phyloP scores from a whole-genome alignment of 495 filamentous ascomycete species.

The Aspergillus cavernicola region DNA sequence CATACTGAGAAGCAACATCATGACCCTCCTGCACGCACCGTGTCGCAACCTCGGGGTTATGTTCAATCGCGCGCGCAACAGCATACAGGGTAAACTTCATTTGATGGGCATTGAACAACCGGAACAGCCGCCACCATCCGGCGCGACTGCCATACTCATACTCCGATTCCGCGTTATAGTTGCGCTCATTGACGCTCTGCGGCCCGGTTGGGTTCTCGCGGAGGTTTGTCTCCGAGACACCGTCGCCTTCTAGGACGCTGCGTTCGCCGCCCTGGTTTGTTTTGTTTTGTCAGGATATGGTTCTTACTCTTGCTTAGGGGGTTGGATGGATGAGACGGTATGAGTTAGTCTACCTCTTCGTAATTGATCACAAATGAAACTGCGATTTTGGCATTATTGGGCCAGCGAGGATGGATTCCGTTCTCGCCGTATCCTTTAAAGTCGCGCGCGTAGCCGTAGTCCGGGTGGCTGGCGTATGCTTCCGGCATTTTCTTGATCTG shows the following conservation, averaged over 20 bases:
- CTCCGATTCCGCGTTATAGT: conserved; percentile 3
- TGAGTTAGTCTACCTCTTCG: conserved; percentile 2
- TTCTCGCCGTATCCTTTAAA: conserved; percentile 8
- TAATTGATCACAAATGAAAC: conserved; percentile 11
- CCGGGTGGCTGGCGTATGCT: conserved; percentile 9
- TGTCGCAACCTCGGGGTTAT: conserved; percentile 1
- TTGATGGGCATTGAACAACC: background rate
- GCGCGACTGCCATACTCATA: conserved; percentile 9
- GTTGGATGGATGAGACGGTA: too few relatives aligned
- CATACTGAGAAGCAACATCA: conserved; percentile 1
- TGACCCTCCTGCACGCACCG: background rate
- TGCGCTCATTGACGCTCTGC: conserved; percentile 3
- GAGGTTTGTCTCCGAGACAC: conserved; percentile 1
- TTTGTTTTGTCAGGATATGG: background rate
- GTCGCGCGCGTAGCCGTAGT: conserved; percentile 14
- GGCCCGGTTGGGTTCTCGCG: conserved; percentile 1
- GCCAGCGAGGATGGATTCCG: background rate
- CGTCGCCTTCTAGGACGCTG: conserved; percentile 9
- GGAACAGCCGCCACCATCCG: conserved; percentile 6
- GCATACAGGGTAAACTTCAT: conserved; percentile 8
- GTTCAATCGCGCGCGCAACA: conserved; percentile 1
- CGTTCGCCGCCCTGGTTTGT: conserved; percentile 2
- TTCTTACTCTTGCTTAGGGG: background rate
- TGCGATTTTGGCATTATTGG: conserved; percentile 8
- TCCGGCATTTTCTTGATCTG: conserved; percentile 12